Base-by-base conservation (phyloP, 768 basidiomycete species). In the Nidula microcarpa region DNA sequence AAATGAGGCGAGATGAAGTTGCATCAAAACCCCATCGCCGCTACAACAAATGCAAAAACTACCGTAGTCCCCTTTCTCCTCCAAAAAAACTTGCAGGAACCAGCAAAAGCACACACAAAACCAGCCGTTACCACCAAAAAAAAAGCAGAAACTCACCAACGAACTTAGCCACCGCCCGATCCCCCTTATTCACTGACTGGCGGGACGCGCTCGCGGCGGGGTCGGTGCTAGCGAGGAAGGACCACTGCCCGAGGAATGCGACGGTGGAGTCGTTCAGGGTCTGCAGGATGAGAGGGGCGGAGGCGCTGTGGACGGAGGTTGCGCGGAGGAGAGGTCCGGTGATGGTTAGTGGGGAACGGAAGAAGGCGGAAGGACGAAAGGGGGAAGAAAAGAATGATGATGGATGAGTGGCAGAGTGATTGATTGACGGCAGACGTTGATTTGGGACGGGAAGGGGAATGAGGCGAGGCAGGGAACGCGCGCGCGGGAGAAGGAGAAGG, bases 221-320 rank as follows among this genome's bases (percentile, higher is more conserved):
- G 33, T 57, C 53, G 5, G 55, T 55, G 50, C 52, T 51, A 49
- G 61, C 65, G 33, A 60, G 47, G 56, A 75, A 72, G 41, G 68
- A 71, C 88, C 88, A 91, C 7, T 66, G 65, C 6, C 87, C 86
- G 51, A 61, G 62, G 61, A 80, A 88, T 1, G 74, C 68, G 49
- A 86, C 70, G 18, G 66, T 62, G 33, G 68, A 69, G 57, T 84
- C 79, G 52, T 76, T 62, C 17, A 86, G 59, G 5, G 65, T 57
- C 56, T 71, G 44, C 11, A 10, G 10, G 23, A 7, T 46, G 44
- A 3, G 23, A 10, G 14, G 23, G 23, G 23, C 4, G 23, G 14
- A 30, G 23, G 44, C 23, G 6, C 66, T 50, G 64, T 65, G 45
- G 60, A 30, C 4, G 23, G 23, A 4, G n/a, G n/a, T n/a, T n/a